Percentiles rank a stretch among this genome's conserved stretches.
phyloP scores from a whole-genome alignment of 257 asterid species.

The Ilex asprella region DNA sequence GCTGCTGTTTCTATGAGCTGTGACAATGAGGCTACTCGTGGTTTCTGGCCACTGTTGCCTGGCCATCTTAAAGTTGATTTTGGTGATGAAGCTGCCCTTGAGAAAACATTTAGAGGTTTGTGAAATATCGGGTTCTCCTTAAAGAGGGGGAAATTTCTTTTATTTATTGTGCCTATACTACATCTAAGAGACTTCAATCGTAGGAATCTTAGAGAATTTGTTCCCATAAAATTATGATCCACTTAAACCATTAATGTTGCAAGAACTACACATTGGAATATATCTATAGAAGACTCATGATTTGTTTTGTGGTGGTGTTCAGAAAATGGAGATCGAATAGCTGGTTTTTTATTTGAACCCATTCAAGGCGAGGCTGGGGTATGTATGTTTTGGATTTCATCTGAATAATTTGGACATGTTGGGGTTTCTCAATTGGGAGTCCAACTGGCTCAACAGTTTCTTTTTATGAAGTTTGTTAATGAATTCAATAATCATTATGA shows the following conservation, averaged over 20 bases:
- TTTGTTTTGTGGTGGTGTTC: slow-evolving; percentile 31
- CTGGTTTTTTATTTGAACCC: slow-evolving; percentile 95
- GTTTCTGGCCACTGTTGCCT: slow-evolving; percentile 81
- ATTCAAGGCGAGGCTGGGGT: slow-evolving; percentile 99
- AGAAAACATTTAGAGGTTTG: slow-evolving; percentile 72
- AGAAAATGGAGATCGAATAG: slow-evolving; percentile 87
- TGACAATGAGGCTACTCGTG: slow-evolving; percentile 91
- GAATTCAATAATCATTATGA: too few relatives aligned
- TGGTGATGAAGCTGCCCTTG: slow-evolving; percentile 66
- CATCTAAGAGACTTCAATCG: not conserved
- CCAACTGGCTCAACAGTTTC: not conserved
- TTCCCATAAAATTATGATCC: not conserved
- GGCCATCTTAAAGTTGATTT: slow-evolving; percentile 89
- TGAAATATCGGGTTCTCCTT: not conserved
- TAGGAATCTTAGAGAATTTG: not conserved
- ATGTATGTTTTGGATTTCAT: slow-evolving; percentile 26
- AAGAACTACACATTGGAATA: not conserved
- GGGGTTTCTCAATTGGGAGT: not conserved
- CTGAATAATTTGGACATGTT: slow-evolving; percentile 5
- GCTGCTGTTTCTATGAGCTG: slow-evolving; percentile 98
- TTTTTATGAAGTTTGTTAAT: not conserved
- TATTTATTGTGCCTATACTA: not conserved
- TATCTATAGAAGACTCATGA: slow-evolving; percentile 10
- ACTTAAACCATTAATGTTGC: not conserved
- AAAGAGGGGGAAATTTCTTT: not conserved